phyloP scores from a whole-genome alignment of 352 stramenopile species.

The Globisporangium megalacanthum region DNA sequence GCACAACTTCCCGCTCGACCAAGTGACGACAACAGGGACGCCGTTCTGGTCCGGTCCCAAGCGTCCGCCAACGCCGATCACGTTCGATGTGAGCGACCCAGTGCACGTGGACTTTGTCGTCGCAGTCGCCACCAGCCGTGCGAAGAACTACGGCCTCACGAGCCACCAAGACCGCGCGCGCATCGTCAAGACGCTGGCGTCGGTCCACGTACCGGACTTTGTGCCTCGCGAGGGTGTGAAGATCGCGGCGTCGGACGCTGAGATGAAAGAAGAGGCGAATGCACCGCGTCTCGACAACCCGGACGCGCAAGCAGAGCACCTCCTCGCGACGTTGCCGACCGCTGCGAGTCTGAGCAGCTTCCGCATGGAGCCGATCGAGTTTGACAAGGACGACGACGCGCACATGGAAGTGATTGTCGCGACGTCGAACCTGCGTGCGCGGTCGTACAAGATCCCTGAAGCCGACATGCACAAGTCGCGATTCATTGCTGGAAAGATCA shows the following conservation, averaged over 20 bases:
- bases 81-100: slow-evolving; percentile 89
- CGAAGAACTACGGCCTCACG: slow-evolving; percentile 93
- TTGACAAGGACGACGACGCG: slow-evolving; percentile 98
- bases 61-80: slow-evolving; percentile 91
- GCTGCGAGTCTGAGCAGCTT: slow-evolving; percentile 81
- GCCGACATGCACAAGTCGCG: slow-evolving; percentile 97
- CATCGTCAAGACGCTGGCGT: slow-evolving; percentile 74
- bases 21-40: slow-evolving; percentile 94
- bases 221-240: slow-evolving; percentile 93
- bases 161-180: slow-evolving; percentile 40
- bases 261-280: slow-evolving; percentile 87
- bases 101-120: slow-evolving; percentile 96
- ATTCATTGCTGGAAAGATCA: slow-evolving; percentile 99
- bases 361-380: slow-evolving; percentile 93
- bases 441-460: slow-evolving; percentile 98
- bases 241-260: slow-evolving; percentile 97
- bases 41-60: slow-evolving; percentile 99
- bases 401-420: slow-evolving; percentile 98
- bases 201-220: slow-evolving; percentile 93
- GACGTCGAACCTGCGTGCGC: slow-evolving; percentile 95
- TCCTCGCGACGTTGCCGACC: slow-evolving; percentile 84
- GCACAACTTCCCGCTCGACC: slow-evolving; percentile 98
- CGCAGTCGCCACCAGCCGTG: slow-evolving; percentile 93
- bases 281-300: slow-evolving; percentile 50
- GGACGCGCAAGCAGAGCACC: slow-evolving; percentile 64